Evolutionary conservation across 176 grass and related monocot species (phyloP), one percentile per base, ranked within the genome.

Genomic region (Juncus effusus): DNA sequence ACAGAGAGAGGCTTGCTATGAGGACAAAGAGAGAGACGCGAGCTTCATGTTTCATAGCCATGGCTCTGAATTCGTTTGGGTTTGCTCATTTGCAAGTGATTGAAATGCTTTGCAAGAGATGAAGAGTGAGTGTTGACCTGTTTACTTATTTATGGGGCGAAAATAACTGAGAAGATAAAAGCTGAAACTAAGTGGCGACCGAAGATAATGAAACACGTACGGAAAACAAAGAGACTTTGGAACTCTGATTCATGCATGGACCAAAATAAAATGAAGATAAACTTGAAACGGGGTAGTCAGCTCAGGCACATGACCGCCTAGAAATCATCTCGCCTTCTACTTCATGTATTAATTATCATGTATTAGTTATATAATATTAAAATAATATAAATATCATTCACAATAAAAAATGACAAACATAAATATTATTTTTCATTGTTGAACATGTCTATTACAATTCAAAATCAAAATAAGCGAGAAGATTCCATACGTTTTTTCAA

Each of bases 1-100:
- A 86, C 16, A 95, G 78, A 65, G 76, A 13, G 7, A 77, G 55
- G 16, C 77, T 1, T 1, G 56, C 44, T 36, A 88, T 60, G 61
- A 84, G 28, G 39, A 84, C 54, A 10, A 89, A 38, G 40, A 70
- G 35, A 49, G 62, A 61, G 1, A 54, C 16, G 12, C 69, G n/a
- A 14, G 51, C 54, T 62, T 66, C 62, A 38, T 7, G 10, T 69
- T 62, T 74, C 45, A 6, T 77, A 42, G 16, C 72, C 87, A 90
- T 96, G 10, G 41, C 56, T 56, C 19, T 28, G 19, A 7, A 10
- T 58, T 58, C 3, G 44, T 47, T 47, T 42, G 10, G 14, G 38
- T 28, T 28, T 28, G 19, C n/a, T n/a, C n/a, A n/a, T n/a, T n/a
- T n/a, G n/a, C 19, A 0, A 28, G 19, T 28, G 19, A 28, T 28